phyloP scores from a whole-genome alignment of 805 yeast genomes.

The Torulaspora microellipsoides region DNA sequence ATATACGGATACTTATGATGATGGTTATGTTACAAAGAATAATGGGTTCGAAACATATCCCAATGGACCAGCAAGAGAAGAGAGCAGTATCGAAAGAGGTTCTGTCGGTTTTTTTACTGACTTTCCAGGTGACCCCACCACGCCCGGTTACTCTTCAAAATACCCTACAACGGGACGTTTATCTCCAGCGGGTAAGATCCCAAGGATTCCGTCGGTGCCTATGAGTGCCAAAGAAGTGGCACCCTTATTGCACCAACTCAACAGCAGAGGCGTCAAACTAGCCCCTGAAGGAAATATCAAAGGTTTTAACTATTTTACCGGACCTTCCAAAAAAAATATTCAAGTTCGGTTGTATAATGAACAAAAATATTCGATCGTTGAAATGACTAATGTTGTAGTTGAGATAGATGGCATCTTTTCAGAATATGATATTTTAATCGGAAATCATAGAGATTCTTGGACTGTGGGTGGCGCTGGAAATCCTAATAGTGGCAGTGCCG shows the following conservation, averaged over 20 bases:
- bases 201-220: conserved; percentile 52
- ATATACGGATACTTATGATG: conserved; percentile 44
- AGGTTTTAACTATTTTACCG: conserved; percentile 42
- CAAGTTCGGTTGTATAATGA: conserved; percentile 39
- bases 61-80: conserved; percentile 61
- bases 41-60: conserved; percentile 60
- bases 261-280: conserved; percentile 37
- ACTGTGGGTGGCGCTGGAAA: conserved; percentile 48
- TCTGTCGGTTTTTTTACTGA: conserved; percentile 54
- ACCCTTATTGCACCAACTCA: conserved; percentile 39
- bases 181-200: conserved; percentile 42
- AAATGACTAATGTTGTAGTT: conserved; percentile 46
- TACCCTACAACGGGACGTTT: conserved; percentile 36
- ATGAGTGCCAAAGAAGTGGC: conserved; percentile 41
- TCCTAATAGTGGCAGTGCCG: conserved; percentile 47
- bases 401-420: conserved; percentile 53
- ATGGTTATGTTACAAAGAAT: conserved; percentile 47
- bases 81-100: conserved; percentile 56
- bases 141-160: conserved; percentile 65
- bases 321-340: conserved; percentile 38
- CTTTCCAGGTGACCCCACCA: conserved; percentile 73
- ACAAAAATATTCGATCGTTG: conserved; percentile 41
- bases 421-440: conserved; percentile 51
- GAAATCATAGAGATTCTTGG: conserved; percentile 52
- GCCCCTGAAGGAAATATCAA: conserved; percentile 40